Evolutionary conservation across 2,329 filamentous ascomycete species (phyloP), one percentile per base, ranked within the genome.

Genomic region (Neonectria magnoliae): DNA sequence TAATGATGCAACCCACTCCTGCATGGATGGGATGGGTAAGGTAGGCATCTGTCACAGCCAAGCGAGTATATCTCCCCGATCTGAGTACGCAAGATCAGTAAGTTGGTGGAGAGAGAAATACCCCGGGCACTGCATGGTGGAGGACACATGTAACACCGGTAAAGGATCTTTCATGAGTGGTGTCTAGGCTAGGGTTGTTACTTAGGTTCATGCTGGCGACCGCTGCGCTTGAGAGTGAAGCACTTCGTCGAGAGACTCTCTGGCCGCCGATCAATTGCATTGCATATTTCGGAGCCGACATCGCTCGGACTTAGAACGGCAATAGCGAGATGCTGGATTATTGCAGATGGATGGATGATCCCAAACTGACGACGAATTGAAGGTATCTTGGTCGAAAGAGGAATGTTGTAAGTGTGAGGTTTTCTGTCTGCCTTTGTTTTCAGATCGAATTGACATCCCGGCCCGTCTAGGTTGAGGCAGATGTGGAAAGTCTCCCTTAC

Each of bases 261-360:
- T 29, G 27, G 27, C 27, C 9, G 27, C 27, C 27, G 44, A 27
- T 45, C 48, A 44, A 20, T 42, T 51, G 44, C 38, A 20, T 42
- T 51, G 44, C 38, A 52, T 31, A 13, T 41, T 31, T 18, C 45
- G 27, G 48, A 38, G 55, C 62, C 62, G 57, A 65, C 53, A 61
- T 65, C 62, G 62, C 62, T 54, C 62, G 53, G 62, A 16, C 47
- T 53, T 60, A 65, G 22, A n/a, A 38, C 61, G 61, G 61, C 11
- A 42, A 63, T 58, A 31, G 27, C 9, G 3, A 27, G 7, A 4
- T 13, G 16, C 27, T 31, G 27, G 16, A n/a, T n/a, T 29, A 16
- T 51, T 36, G 31, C 38, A 25, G 14, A 20, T 14, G 11, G 7
- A 22, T 38, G 33, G 38, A 16, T 5, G 45, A 22, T 31, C 31